A percentile compares a stretch with the other conserved stretches of the same genome.
Evolutionary conservation across 305 asterid species (phyloP).

Genomic region (Caryopteris hybrid): DNA sequence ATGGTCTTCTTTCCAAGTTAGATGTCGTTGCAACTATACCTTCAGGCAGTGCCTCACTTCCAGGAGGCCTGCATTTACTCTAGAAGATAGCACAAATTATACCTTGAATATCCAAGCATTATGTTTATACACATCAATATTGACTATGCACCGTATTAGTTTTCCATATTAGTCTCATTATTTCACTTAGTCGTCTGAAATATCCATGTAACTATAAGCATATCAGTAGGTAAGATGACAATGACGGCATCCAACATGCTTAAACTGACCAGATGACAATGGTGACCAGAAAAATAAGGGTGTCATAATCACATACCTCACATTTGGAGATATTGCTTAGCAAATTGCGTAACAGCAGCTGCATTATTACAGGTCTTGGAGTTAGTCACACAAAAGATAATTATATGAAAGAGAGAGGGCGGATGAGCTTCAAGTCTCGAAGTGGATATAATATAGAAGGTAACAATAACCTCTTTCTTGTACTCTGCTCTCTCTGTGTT

Average conservation of each 20-base stretch:
- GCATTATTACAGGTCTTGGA: constrained; percentile 32
- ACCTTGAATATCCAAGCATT: background rate
- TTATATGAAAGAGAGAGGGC: background rate
- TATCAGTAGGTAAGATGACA: too few relatives aligned
- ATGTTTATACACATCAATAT: background rate
- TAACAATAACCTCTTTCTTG: constrained; percentile 39
- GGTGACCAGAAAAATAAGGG: background rate
- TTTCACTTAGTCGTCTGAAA: background rate
- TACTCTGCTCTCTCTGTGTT: constrained; percentile 21
- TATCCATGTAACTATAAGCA: background rate
- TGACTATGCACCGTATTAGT: background rate
- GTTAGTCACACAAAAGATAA: constrained; percentile 3
- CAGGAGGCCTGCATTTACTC: constrained; percentile 60
- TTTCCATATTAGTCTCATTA: background rate
- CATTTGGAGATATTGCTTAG: constrained; percentile 31
- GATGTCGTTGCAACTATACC: constrained; percentile 63
- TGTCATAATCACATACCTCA: constrained; percentile 47
- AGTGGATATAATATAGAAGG: background rate
- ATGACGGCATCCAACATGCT: background rate
- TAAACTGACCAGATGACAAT: background rate
- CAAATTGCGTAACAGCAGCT: constrained; percentile 26
- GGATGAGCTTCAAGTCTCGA: background rate
- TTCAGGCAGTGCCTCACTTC: constrained; percentile 65
- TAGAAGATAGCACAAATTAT: constrained; percentile 34
- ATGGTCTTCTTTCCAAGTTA: constrained; percentile 67